These are phyloP conservation scores for Coelastrella sp. DNA, from an alignment of 139 green algal genomes.

Conservation along the genomic window DNA sequence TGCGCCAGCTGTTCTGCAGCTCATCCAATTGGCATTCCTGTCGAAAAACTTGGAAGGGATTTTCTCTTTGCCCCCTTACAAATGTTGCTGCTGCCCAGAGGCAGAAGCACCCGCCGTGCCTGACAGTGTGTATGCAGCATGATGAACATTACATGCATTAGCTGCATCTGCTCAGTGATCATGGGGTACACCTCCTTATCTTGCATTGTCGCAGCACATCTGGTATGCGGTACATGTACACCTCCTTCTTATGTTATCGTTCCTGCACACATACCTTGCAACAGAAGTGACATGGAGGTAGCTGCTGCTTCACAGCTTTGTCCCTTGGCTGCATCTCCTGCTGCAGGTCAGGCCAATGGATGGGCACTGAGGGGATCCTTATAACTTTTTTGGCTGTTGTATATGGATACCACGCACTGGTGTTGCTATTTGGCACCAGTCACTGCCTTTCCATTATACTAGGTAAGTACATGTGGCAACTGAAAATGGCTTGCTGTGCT, in stretches of 20 bases:
- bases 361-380: constrained; percentile 55
- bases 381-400: constrained; percentile 62
- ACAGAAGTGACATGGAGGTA: background rate
- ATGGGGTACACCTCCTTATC: too few species aligned
- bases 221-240: too few species aligned
- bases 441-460: constrained; percentile 58
- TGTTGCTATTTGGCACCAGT: constrained; percentile 67
- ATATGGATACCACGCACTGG: constrained; percentile 58
- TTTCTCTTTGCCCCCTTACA: too few species aligned
- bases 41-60: too few species aligned
- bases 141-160: background rate
- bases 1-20: background rate
- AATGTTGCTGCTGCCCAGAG: too few species aligned
- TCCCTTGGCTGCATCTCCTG: background rate
- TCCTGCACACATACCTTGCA: too few species aligned
- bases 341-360: constrained; percentile 49
- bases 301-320: too few species aligned
- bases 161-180: too few species aligned
- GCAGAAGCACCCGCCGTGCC: background rate
- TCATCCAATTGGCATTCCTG: background rate
- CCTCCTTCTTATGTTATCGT: too few species aligned
- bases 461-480: constrained; percentile 42
- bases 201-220: too few species aligned
- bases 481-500: background rate
- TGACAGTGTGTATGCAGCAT: background rate